Conservation (phyloP, 202 grass and related monocot genomes). For the Carex sylvatica region DNA sequence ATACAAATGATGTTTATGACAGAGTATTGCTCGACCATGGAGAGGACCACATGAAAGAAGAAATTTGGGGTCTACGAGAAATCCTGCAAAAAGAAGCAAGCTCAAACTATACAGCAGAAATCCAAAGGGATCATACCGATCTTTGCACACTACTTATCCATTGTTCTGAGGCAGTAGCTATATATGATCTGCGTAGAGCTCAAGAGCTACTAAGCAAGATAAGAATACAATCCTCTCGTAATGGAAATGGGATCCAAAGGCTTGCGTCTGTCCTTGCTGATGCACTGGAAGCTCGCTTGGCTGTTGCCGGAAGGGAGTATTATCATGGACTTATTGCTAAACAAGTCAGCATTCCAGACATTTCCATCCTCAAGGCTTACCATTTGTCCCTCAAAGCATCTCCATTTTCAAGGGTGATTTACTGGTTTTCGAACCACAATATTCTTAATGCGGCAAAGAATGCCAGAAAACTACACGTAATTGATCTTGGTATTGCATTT, state of each 20-base stretch:
- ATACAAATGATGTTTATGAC: constrained; percentile 43
- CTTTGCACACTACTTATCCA: constrained; percentile 45
- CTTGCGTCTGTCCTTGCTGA: constrained; percentile 46
- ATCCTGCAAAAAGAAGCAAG: constrained; percentile 27
- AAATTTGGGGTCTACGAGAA: constrained; percentile 17
- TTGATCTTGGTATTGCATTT: constrained; percentile 64
- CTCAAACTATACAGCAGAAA: constrained; percentile 33
- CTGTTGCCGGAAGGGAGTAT: constrained; percentile 38
- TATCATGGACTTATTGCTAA: constrained; percentile 31
- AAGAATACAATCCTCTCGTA: constrained; percentile 34
- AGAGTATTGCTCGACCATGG: constrained; percentile 37
- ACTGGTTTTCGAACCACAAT: constrained; percentile 50
- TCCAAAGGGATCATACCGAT: constrained; percentile 32
- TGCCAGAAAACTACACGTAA: constrained; percentile 38
- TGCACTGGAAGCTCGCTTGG: constrained; percentile 45
- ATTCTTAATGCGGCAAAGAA: constrained; percentile 44
- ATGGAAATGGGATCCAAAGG: constrained; percentile 50
- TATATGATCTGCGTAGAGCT: constrained; percentile 32
- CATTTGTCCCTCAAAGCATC: constrained; percentile 29
- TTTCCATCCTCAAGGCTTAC: constrained; percentile 34
- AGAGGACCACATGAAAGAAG: constrained; percentile 19
- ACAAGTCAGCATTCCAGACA: neutral
- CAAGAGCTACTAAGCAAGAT: constrained; percentile 40
- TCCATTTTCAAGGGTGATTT: constrained; percentile 41
- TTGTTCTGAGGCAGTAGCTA: constrained; percentile 51